Evolutionary conservation across 2,329 filamentous ascomycete genomes (phyloP), one percentile per base, ranked within the genome.

Genomic region (Fonsecaea pedrosoi): DNA sequence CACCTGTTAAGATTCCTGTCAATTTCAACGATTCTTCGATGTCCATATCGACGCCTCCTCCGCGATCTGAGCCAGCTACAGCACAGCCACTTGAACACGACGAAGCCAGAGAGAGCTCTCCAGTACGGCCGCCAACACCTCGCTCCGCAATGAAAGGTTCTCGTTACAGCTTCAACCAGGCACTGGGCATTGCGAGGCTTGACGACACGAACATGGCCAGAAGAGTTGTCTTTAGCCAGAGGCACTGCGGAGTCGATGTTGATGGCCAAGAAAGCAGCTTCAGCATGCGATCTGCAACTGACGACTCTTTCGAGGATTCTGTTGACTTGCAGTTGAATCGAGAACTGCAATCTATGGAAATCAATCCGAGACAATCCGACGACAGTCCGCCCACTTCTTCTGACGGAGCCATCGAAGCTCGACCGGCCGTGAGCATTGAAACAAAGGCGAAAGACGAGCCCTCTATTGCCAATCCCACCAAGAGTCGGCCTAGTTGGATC

Each of bases 91-190:
- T 45, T n/a, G 58, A 42, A 9, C 7, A 21, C 13, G 25, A 15
- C 13, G 40, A n/a, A 38, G 10, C 12, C 12, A 21, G 40, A 10
- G 30, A 53, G 34, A 54, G 48, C 32, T 69, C 69, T 42, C 58
- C 62, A 60, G 60, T 50, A 37, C 59, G 69, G 42, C 71, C 71
- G 13, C 62, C 68, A 3, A 73, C 72, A 21, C 72, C 72, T 35
- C 66, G 70, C 30, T 73, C 72, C 18, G 72, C 72, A 3, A 50
- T 73, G 63, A 73, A 73, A 64, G 72, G 72, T 4, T 66, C 65
- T 21, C 65, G 72, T 10, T 53, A 62, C 7, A 69, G 54, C 55
- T 60, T 70, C 13, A 60, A 57, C 6, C 54, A 60, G 37, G 60
- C 13, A 21, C 30, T 60, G 34, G 54, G 34, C 25, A n/a, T 40